Base-by-base conservation (phyloP, 2,329 filamentous ascomycete species). In the Colletotrichum salicis region DNA sequence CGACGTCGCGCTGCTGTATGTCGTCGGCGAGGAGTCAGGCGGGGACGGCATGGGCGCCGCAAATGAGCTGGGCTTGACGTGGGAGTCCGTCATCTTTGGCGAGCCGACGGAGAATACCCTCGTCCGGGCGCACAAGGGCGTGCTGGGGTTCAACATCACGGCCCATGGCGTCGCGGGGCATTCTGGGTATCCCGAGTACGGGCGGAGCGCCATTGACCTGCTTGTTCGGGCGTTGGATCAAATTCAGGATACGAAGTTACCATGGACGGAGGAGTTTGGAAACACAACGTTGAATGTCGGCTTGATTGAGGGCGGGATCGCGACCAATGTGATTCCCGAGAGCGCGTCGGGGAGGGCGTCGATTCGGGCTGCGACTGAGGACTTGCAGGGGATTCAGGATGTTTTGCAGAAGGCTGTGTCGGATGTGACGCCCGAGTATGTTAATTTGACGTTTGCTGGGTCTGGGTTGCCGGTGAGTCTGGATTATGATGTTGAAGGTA, bases 261-360 rank as follows among this genome's bases (percentile, higher is more conserved):
- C 95, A 0, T 88, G 86, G 70, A 95, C 91, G 74, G 88, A 93
- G 52, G 90, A 92, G 75, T 97, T 94, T 77, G 96, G 96, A 2
- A 92, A 93, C 74, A 97, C 94, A 0, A 99, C 96, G 0, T 85
- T 98, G 79, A 98, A 99, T 75, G 87, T 98, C 57, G 96, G 96
- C 0, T 81, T 84, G 8, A 86, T 98, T 12, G 84, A 90, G 2
- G 96, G 94, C 11, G 96, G 96, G 3, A 92, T 98, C 0, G 96
- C 96, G 0, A 86, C 86, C 0, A 98, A 98, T 76, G 96, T 99
- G 2, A 95, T 99, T 41, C 90, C 96, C 0, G 92, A 93, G 73
- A 83, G 86, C 48, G 95, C 96, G 0, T 81, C 79, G 13, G 94
- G 94, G 0, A 84, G 85, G 3, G 83, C 98, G 48, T 88, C 91